Percentiles rank a stretch among this genome's conserved stretches.
Evolutionary conservation across 371 early-diverging fungal species (phyloP).

Genomic region (Syncephalastrum contaminatum): DNA sequence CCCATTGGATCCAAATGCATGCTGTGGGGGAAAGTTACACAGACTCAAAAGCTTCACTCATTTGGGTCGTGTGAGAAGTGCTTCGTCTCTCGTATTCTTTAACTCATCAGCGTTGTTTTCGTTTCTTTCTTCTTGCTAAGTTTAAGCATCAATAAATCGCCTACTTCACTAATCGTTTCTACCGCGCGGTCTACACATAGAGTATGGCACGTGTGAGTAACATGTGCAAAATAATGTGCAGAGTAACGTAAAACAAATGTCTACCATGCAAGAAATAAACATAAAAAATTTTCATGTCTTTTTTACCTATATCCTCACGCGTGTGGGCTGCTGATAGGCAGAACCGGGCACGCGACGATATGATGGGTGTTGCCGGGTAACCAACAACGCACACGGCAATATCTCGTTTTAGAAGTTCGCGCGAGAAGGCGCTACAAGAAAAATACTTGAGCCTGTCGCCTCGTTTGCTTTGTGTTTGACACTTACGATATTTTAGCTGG

Average conservation of each 20-base stretch:
- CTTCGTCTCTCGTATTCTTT: too few species aligned
- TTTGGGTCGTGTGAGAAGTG: too few species aligned
- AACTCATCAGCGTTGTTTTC: too few species aligned
- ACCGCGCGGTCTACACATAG: constrained; percentile 51
- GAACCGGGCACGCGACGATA: constrained; percentile 92
- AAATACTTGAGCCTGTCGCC: not conserved
- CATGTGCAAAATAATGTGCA: not conserved
- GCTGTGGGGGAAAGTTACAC: too few species aligned
- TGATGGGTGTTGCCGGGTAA: constrained; percentile 95
- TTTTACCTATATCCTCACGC: constrained; percentile 82
- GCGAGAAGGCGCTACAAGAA: constrained; percentile 79
- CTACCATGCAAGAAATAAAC: not conserved
- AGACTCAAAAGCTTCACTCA: too few species aligned
- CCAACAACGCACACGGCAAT: constrained; percentile 98
- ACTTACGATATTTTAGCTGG: constrained; percentile 91
- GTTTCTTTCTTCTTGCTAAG: too few species aligned
- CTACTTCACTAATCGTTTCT: constrained; percentile 63
- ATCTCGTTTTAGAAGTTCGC: constrained; percentile 87
- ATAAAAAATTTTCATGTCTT: too few species aligned
- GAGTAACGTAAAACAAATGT: not conserved
- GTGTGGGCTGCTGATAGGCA: constrained; percentile 96
- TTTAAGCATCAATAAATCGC: constrained; percentile 66
- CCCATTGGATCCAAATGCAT: too few species aligned
- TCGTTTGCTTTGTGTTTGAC: not conserved
- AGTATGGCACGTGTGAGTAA: not conserved